These are phyloP conservation scores for Pythium pectinolyticum DNA, from an alignment of 352 stramenopile species.

Conservation along the genomic window DNA sequence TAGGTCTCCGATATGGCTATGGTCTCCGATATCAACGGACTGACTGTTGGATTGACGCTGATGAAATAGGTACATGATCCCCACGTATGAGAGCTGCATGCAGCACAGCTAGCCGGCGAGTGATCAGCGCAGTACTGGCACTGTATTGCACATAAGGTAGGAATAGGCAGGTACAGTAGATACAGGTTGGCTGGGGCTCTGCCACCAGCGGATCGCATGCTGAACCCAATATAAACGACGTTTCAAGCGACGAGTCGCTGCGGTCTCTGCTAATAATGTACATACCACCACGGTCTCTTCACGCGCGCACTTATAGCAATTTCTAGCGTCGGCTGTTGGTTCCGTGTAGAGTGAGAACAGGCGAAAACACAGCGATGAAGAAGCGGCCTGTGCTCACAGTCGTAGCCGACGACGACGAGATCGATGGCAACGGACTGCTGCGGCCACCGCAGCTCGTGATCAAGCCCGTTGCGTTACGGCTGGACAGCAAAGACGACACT, in stretches of 20 bases:
- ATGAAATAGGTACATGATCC: slow-evolving; percentile 92
- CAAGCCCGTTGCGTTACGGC: slow-evolving; percentile 9
- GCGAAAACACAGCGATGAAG: slow-evolving; percentile 8
- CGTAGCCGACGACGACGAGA: slow-evolving; percentile 6
- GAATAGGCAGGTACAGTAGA: background rate
- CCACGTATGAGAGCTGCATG: slow-evolving; percentile 93
- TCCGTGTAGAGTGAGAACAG: background rate
- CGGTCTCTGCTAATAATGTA: too few relatives aligned
- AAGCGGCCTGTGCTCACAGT: slow-evolving; percentile 16
- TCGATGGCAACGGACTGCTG: slow-evolving; percentile 4
- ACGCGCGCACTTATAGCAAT: too few relatives aligned
- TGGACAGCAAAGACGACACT: slow-evolving; percentile 9
- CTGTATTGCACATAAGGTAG: background rate
- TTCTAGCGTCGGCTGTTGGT: background rate
- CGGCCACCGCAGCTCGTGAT: slow-evolving; percentile 15
- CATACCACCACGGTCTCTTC: background rate
- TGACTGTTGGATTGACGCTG: slow-evolving; percentile 30
- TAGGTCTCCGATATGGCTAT: background rate
- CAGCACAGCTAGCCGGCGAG: slow-evolving; percentile 19
- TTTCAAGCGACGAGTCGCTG: slow-evolving; percentile 5
- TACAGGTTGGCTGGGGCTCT: background rate
- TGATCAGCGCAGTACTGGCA: background rate
- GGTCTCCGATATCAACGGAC: background rate
- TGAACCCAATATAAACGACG: too few relatives aligned
- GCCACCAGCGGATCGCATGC: too few relatives aligned